Evolutionary conservation across 75 land plant species (phyloP).

Genomic region (Gnetum montanum): DNA sequence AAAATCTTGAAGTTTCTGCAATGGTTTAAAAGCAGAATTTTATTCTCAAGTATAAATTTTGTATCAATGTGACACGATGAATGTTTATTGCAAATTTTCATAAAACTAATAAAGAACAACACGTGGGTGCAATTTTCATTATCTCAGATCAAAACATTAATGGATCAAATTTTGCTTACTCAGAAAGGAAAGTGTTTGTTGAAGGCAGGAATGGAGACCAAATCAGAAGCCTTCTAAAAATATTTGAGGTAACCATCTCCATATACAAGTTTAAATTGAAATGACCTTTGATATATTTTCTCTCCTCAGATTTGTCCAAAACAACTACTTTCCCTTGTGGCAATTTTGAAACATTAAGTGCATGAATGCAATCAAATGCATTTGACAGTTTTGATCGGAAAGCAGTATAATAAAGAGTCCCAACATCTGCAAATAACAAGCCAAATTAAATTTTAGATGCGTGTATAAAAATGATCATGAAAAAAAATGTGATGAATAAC

Average conservation of each 20-base stretch:
- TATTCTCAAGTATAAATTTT: not conserved
- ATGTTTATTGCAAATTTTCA: not conserved
- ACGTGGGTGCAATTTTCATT: not conserved
- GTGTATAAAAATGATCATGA: too few relatives aligned
- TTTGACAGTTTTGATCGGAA: too few relatives aligned
- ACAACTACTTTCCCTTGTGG: too few relatives aligned
- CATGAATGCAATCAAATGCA: too few relatives aligned
- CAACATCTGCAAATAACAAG: too few relatives aligned
- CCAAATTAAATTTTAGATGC: too few relatives aligned
- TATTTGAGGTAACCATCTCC: slow-evolving; percentile 26
- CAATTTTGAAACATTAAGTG: too few relatives aligned
- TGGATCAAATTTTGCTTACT: slow-evolving; percentile 32
- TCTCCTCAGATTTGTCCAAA: not conserved
- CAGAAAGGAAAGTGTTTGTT: slow-evolving; percentile 73
- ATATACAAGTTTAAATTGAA: slow-evolving; percentile 34
- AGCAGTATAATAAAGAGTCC: too few relatives aligned
- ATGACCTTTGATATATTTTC: slow-evolving; percentile 5
- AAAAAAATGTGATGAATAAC: too few relatives aligned
- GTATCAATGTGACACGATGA: not conserved
- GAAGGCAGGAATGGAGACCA: slow-evolving; percentile 76
- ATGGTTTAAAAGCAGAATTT: slow-evolving; percentile 2
- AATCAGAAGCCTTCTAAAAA: slow-evolving; percentile 53
- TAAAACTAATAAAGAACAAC: not conserved
- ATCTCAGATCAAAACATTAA: not conserved
- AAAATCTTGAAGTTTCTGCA: slow-evolving; percentile 62